These are phyloP conservation scores for Cokeromyces recurvatus DNA, from an alignment of 371 early-diverging fungal species.

Conservation along the genomic window DNA sequence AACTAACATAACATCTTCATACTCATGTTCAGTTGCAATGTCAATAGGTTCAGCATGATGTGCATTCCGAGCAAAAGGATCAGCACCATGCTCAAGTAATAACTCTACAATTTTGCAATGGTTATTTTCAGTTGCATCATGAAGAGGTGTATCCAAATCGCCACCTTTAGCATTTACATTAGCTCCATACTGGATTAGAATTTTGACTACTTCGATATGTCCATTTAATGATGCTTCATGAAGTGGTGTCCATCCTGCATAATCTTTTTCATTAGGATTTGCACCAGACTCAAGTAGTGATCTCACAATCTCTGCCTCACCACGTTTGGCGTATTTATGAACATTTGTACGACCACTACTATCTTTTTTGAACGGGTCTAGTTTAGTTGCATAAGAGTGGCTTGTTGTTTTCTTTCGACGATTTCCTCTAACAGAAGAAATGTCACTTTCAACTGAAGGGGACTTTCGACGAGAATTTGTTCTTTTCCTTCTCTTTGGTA, in stretches of 20 bases:
- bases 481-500: slow-evolving; percentile 22
- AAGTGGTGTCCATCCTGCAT: slow-evolving; percentile 75
- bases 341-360: slow-evolving; percentile 52
- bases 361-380: slow-evolving; percentile 45
- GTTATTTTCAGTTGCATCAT: slow-evolving; percentile 75
- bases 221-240: slow-evolving; percentile 76
- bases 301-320: slow-evolving; percentile 45
- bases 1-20: slow-evolving; percentile 30
- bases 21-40: slow-evolving; percentile 47
- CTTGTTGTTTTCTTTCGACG: slow-evolving; percentile 40
- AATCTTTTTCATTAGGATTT: slow-evolving; percentile 63
- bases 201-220: slow-evolving; percentile 48
- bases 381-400: slow-evolving; percentile 48
- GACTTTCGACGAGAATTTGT: slow-evolving; percentile 44
- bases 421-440: slow-evolving; percentile 2
- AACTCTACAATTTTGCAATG: slow-evolving; percentile 61
- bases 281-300: slow-evolving; percentile 64
- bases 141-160: slow-evolving; percentile 73
- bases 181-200: slow-evolving; percentile 68
- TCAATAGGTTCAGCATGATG: slow-evolving; percentile 53
- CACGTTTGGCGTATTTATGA: slow-evolving; percentile 49
- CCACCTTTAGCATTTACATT: slow-evolving; percentile 63
- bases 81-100: slow-evolving; percentile 60
- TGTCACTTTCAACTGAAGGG: slow-evolving; percentile 42
- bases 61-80: slow-evolving; percentile 43